Percentiles rank a stretch among this genome's conserved stretches.
Conservation (phyloP, 192 early-diverging fungal genomes). For the Glomus cerebriforme region DNA sequence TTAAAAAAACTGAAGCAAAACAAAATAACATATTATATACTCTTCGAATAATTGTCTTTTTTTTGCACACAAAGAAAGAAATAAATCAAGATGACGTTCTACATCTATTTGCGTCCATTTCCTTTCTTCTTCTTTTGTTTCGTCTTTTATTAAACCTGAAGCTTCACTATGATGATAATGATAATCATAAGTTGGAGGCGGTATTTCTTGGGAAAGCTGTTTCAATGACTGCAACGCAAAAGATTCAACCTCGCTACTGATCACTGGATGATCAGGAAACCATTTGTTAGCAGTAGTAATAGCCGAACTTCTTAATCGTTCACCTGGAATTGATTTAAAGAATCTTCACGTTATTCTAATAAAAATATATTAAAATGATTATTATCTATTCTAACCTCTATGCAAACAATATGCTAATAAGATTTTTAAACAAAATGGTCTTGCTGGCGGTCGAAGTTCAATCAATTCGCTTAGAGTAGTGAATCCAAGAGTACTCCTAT, state of each 20-base stretch:
- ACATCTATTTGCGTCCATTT: conserved; percentile 66
- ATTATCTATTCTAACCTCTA: conserved; percentile 38
- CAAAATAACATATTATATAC: conserved; percentile 52
- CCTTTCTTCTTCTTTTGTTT: conserved; percentile 23
- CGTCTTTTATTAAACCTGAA: not conserved
- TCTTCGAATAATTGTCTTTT: conserved; percentile 66
- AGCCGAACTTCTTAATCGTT: conserved; percentile 51
- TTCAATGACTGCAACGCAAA: conserved; percentile 44
- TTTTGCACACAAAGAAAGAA: conserved; percentile 73
- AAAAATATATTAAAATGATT: not conserved
- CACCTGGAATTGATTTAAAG: not conserved
- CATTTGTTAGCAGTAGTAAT: conserved; percentile 65
- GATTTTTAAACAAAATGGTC: conserved; percentile 53
- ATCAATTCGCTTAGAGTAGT: conserved; percentile 64
- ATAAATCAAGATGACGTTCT: conserved; percentile 69
- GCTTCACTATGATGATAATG: conserved; percentile 30
- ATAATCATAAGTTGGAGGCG: conserved; percentile 18
- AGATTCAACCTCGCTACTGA: conserved; percentile 41
- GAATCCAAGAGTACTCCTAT: conserved; percentile 24
- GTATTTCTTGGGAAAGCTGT: conserved; percentile 11
- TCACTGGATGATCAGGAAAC: conserved; percentile 55
- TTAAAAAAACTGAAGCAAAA: conserved; percentile 20
- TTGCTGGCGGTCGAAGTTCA: conserved; percentile 54
- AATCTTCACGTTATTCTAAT: not conserved
- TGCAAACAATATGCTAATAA: conserved; percentile 57